These are phyloP conservation scores for Marchantia paleacea DNA, from an alignment of 225 moss, liverwort and hornwort genomes.

Conservation along the genomic window DNA sequence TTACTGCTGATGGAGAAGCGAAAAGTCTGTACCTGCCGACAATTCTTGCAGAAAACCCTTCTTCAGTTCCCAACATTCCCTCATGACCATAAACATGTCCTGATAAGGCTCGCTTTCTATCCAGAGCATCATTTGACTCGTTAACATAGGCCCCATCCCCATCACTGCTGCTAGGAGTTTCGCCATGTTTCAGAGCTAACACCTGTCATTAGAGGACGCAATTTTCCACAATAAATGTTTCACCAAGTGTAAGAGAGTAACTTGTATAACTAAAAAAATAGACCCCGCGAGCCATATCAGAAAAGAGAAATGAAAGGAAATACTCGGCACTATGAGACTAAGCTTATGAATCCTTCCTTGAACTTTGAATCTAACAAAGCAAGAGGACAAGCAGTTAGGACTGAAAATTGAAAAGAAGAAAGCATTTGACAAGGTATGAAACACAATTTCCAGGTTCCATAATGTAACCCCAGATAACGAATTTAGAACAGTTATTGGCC, in stretches of 20 bases:
- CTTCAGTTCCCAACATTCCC: constrained; percentile 57
- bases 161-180: constrained; percentile 36
- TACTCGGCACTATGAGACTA: not conserved
- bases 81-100: constrained; percentile 53
- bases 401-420: too few species aligned
- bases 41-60: constrained; percentile 79
- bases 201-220: constrained; percentile 38
- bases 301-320: too few species aligned
- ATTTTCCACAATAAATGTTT: not conserved
- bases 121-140: constrained; percentile 13
- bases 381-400: too few species aligned
- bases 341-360: not conserved
- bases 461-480: too few species aligned
- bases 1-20: not conserved
- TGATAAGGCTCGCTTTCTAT: constrained; percentile 12
- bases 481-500: too few species aligned
- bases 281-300: too few species aligned
- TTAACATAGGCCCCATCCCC: constrained; percentile 29
- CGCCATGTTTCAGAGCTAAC: constrained; percentile 54
- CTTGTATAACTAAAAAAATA: not conserved
- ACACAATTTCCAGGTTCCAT: too few species aligned
- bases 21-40: constrained; percentile 55
- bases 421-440: too few species aligned
- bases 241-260: not conserved
- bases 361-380: not conserved